Evolutionary conservation across 257 asterid genomes (phyloP).

Genomic region (Paraleonurus japonicus): DNA sequence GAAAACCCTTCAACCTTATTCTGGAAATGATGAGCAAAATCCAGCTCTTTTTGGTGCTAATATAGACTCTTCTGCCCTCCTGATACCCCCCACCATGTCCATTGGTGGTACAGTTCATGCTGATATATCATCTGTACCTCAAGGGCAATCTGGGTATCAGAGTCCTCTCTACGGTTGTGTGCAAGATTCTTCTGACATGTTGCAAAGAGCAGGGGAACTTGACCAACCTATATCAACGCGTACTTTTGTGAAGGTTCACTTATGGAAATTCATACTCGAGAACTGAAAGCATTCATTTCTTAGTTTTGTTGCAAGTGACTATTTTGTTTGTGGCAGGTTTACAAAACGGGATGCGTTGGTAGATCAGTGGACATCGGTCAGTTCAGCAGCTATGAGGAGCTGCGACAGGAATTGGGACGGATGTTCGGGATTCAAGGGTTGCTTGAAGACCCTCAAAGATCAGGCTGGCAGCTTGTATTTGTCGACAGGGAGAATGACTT

Average conservation of each 20-base stretch:
- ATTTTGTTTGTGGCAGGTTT: conserved; percentile 49
- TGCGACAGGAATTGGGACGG: conserved; percentile 81
- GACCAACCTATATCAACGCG: conserved; percentile 48
- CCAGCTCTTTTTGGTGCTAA: conserved; percentile 58
- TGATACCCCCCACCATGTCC: conserved; percentile 63
- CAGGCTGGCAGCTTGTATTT: conserved; percentile 99
- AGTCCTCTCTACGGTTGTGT: conserved; percentile 60
- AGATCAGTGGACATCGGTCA: conserved; percentile 89
- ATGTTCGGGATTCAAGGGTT: conserved; percentile 93
- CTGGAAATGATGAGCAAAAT: conserved; percentile 66
- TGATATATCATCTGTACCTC: conserved; percentile 38
- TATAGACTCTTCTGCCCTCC: conserved; percentile 59
- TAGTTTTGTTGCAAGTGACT: neutral
- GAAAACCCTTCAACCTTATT: conserved; percentile 42
- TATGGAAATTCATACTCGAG: neutral
- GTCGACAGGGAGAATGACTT: conserved; percentile 97
- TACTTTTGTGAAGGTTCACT: conserved; percentile 74
- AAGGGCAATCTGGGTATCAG: conserved; percentile 63
- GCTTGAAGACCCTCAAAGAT: conserved; percentile 96
- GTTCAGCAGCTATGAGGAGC: conserved; percentile 93
- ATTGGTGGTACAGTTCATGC: conserved; percentile 49
- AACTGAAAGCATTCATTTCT: neutral
- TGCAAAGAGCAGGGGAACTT: conserved; percentile 54
- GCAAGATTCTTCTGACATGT: conserved; percentile 68
- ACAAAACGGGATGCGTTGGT: conserved; percentile 81